Conservation (phyloP, 495 filamentous ascomycete species). For the Lophiotrema nucula region DNA sequence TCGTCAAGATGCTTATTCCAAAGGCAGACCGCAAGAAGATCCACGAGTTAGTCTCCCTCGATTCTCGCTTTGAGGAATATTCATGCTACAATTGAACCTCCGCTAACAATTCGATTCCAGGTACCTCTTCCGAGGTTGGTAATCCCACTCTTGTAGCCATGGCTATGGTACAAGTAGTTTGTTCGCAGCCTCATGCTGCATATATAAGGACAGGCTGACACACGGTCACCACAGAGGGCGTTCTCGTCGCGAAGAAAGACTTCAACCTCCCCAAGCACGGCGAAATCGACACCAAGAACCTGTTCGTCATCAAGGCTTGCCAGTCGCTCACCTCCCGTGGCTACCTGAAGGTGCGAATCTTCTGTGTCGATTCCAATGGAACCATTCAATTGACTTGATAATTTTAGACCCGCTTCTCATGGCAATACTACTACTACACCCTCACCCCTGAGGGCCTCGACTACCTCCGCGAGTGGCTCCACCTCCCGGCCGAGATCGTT, state of each 20-base stretch:
- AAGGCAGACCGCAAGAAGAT: conserved; percentile 99
- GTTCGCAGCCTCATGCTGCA: conserved; percentile 24
- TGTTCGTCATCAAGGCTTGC: conserved; percentile 78
- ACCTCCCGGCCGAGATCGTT: conserved; percentile 98
- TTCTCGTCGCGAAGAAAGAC: conserved; percentile 98
- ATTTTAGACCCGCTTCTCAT: conserved; percentile 99
- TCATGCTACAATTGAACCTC: conserved; percentile 5
- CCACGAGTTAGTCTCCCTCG: conserved; percentile 76
- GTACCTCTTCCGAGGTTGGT: conserved; percentile 95
- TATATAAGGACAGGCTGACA: conserved; percentile 36
- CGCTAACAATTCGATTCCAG: conserved; percentile 8
- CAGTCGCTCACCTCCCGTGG: conserved; percentile 97
- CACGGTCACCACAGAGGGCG: conserved; percentile 68
- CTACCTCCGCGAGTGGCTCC: conserved; percentile 99
- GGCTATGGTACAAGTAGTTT: conserved; percentile 30
- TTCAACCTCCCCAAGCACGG: conserved; percentile 89
- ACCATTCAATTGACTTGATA: too few species aligned
- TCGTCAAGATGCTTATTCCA: conserved; percentile 79
- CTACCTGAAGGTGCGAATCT: conserved; percentile 97
- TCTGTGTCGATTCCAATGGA: too few species aligned
- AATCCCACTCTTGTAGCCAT: conserved; percentile 21
- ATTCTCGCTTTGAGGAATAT: neutral
- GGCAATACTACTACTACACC: conserved; percentile 99
- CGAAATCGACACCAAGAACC: conserved; percentile 98
- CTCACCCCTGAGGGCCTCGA: conserved; percentile 98